Evolutionary conservation across 1,139 yeast genomes (phyloP).

Genomic region (Lodderomyces parapsilosis): DNA sequence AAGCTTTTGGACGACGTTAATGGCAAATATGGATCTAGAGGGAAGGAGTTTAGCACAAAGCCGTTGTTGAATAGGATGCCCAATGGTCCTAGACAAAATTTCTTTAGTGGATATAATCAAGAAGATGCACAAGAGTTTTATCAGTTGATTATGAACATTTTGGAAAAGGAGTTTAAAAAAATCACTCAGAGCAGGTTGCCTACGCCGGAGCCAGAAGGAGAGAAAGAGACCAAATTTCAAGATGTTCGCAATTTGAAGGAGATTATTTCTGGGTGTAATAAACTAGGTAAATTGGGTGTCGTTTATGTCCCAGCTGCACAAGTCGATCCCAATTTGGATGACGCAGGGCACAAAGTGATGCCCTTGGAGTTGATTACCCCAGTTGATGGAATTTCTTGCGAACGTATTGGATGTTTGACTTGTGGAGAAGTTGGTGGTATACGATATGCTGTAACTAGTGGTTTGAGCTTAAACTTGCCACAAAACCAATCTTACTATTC

Average conservation of each 20-base stretch:
- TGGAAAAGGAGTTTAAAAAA: constrained; percentile 62
- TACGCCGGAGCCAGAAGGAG: constrained; percentile 24
- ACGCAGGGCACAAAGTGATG: constrained; percentile 38
- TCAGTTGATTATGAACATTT: constrained; percentile 69
- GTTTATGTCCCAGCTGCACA: constrained; percentile 72
- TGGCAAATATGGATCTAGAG: constrained; percentile 51
- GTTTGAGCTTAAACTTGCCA: constrained; percentile 71
- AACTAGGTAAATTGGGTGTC: constrained; percentile 56
- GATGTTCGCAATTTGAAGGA: constrained; percentile 19
- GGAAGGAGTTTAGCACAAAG: constrained; percentile 66
- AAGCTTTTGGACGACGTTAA: constrained; percentile 54
- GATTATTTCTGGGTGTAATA: constrained; percentile 46
- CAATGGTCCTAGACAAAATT: constrained; percentile 73
- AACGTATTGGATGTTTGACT: constrained; percentile 80
- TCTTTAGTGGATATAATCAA: constrained; percentile 81
- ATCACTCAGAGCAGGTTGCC: constrained; percentile 16
- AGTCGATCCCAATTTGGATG: constrained; percentile 62
- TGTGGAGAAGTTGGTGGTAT: constrained; percentile 96
- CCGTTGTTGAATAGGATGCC: constrained; percentile 68
- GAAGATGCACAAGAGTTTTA: constrained; percentile 96
- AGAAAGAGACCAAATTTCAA: constrained; percentile 18
- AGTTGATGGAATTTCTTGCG: constrained; percentile 84
- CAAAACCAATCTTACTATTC: constrained; percentile 31
- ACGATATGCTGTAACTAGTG: constrained; percentile 76
- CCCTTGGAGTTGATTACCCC: constrained; percentile 74